Base-by-base conservation (phyloP, 352 stramenopile genomes). In the Pythium aristosporum region DNA sequence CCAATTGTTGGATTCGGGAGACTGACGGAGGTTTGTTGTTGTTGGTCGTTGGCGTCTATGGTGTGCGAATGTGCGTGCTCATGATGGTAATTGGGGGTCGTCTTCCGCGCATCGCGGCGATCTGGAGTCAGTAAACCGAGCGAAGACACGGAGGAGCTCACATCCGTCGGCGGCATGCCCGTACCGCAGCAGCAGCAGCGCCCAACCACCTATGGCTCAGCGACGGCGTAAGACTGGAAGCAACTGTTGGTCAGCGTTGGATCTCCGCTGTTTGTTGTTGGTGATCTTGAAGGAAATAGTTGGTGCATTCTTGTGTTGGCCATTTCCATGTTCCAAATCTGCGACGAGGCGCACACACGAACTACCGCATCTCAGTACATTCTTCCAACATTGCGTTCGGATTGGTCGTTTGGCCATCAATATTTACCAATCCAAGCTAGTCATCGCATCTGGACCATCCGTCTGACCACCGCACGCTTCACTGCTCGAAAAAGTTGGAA, bases 51-150 rank as follows among this genome's bases (percentile, higher is more conserved):
- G 28, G 48, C 48, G 48, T 39, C 32, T 68, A 41, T 37, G 52
- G 61, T 68, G 61, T 62, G 43, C 52, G 53, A 32, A 44, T 68
- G 30, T 67, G 60, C 21, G 28, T 67, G 60, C 60, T 67, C 10
- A 16, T 60, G 50, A 34, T 67, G 50, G 60, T 67, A 20, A 4
- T 67, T 3, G 39, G 60, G 8, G 51, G 48, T 18, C 30, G 37
- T 15, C 49, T 51, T 18, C 46, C 58, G 37, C 58, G 23, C 18
- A 37, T 46, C 15, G 28, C 37, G 43, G 60, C 51, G 34, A 51
- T 47, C 13, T 82, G 72, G 73, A 85, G 76, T 46, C 69, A 85
- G 76, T 57, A 71, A 65, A 75, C 60, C 60, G 13, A 43, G 9
- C 11, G 41, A 15, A 5, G 54, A 13, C 10, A 49, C 39, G 18